Percentiles rank a stretch among this genome's conserved stretches.
Conservation (phyloP, 257 asterid genomes). For the Nicotiana knightiana region DNA sequence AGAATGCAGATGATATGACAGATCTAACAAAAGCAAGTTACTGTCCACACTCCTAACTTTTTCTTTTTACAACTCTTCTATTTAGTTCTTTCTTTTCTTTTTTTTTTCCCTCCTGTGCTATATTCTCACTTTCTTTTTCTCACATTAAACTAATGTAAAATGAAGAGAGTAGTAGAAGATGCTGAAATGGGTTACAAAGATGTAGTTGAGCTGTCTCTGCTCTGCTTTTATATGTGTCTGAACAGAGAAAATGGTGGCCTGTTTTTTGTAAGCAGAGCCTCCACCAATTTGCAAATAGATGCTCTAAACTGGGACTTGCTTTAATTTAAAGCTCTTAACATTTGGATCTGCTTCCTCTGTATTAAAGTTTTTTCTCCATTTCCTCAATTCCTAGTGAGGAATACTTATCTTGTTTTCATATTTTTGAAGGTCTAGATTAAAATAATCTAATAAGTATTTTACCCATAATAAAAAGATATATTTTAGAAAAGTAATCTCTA, state of each 20-base stretch:
- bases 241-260: background rate
- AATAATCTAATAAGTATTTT: background rate
- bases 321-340: background rate
- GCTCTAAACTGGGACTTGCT: background rate
- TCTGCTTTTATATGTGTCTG: background rate
- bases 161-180: background rate
- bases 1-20: background rate
- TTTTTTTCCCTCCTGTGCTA: background rate
- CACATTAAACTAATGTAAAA: background rate
- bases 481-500: background rate
- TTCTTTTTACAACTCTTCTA: background rate
- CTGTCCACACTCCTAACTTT: background rate
- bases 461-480: background rate
- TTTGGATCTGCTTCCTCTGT: too few species aligned
- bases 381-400: background rate
- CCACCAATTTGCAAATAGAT: background rate
- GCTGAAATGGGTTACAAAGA: background rate
- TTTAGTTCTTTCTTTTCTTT: background rate
- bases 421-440: background rate
- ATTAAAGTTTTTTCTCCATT: background rate
- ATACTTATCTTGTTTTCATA: background rate
- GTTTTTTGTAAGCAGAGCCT: background rate
- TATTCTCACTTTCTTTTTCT: too few species aligned
- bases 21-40: background rate
- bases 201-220: conserved; percentile 4